Evolutionary conservation across 2,329 filamentous ascomycete species (phyloP).

Genomic region (Pseudogymnoascus sp.): DNA sequence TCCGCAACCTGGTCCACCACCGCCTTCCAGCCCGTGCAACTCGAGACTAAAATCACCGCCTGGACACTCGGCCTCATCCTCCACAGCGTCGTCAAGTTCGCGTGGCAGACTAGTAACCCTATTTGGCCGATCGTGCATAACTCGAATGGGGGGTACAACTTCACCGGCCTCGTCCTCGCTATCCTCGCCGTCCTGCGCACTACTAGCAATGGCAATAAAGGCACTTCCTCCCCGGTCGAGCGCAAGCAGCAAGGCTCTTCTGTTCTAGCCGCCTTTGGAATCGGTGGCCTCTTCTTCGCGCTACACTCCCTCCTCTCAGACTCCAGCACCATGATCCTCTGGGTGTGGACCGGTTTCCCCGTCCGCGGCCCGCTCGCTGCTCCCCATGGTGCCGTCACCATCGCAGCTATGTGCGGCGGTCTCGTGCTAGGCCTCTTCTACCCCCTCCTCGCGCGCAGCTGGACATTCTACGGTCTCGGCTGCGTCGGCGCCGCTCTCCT

Average conservation of each 20-base stretch:
- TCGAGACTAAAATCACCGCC: conserved; percentile 75
- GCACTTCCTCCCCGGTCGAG: conserved; percentile 32
- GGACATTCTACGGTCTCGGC: conserved; percentile 71
- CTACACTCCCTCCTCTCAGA: conserved; percentile 91
- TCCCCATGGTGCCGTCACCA: conserved; percentile 81
- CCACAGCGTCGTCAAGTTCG: conserved; percentile 85
- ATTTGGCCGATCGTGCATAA: conserved; percentile 93
- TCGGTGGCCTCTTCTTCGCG: conserved; percentile 79
- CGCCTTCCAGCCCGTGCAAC: conserved; percentile 59
- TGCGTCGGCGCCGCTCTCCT: conserved; percentile 70
- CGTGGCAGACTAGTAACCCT: conserved; percentile 89
- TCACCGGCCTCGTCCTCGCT: conserved; percentile 66
- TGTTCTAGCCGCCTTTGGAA: conserved; percentile 62
- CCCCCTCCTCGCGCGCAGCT: conserved; percentile 63
- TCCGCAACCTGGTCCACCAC: conserved; percentile 73
- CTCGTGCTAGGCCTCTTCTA: conserved; percentile 66
- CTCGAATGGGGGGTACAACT: conserved; percentile 88
- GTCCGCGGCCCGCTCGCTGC: conserved; percentile 79
- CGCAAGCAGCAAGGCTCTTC: conserved; percentile 58
- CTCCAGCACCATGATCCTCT: conserved; percentile 96
- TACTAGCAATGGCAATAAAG: conserved; percentile 51
- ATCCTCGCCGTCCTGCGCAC: conserved; percentile 68
- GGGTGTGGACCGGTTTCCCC: conserved; percentile 96
- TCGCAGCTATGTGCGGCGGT: conserved; percentile 78
- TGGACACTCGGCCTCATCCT: conserved; percentile 75